phyloP scores from a whole-genome alignment of 768 basidiomycete species.

The Mycena albidolilacea region DNA sequence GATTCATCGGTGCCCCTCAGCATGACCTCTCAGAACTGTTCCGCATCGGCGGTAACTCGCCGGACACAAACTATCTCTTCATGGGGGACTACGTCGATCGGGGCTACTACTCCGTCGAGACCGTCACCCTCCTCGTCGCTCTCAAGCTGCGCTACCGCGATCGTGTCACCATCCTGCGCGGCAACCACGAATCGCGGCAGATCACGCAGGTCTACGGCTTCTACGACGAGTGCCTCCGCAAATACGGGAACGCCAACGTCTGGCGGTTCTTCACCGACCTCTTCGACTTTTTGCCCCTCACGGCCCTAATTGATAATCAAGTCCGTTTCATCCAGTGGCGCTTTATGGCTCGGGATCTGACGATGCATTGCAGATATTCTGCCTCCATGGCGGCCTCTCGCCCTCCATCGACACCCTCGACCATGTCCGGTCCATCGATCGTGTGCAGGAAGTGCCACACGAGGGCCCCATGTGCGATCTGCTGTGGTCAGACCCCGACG shows the following conservation, averaged over 20 bases:
- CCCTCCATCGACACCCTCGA: conserved; percentile 99
- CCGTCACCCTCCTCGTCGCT: conserved; percentile 96
- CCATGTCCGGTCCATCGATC: conserved; percentile 98
- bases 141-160: conserved; percentile 98
- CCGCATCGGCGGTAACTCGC: conserved; percentile 98
- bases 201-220: conserved; percentile 99
- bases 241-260: conserved; percentile 99
- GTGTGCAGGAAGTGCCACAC: conserved; percentile 99
- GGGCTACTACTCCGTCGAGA: conserved; percentile 99
- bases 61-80: conserved; percentile 99
- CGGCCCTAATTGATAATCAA: conserved; percentile 99
- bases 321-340: conserved; percentile 63
- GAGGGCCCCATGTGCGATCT: conserved; percentile 99
- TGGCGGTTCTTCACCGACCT: conserved; percentile 99
- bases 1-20: conserved; percentile 57
- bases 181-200: conserved; percentile 99
- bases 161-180: conserved; percentile 96
- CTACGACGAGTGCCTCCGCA: conserved; percentile 99
- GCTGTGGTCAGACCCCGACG: conserved; percentile 99
- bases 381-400: conserved; percentile 96
- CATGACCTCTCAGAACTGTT: conserved; percentile 99
- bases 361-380: conserved; percentile 85
- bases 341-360: conserved; percentile 31
- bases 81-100: conserved; percentile 99
- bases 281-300: conserved; percentile 97